Evolutionary conservation across 345 rosid genomes (phyloP).

Genomic region (Schrenkiella parvula): DNA sequence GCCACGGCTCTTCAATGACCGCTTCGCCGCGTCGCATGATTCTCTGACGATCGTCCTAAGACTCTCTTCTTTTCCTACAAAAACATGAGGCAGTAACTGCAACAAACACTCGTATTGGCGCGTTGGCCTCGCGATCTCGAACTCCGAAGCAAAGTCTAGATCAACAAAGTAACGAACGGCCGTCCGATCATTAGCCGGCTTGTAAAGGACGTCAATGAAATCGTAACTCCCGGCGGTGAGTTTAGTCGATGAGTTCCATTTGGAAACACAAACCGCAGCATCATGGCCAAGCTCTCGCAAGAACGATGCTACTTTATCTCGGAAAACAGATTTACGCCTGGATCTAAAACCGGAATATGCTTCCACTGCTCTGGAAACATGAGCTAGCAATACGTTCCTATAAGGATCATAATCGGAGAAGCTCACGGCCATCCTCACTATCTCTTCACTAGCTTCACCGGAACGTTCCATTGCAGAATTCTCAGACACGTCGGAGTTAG

Average conservation of each 20-base stretch:
- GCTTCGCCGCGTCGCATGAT: constrained; percentile 49
- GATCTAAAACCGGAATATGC: constrained; percentile 36
- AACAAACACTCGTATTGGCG: constrained; percentile 40
- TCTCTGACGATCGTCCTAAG: constrained; percentile 55
- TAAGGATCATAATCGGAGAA: constrained; percentile 38
- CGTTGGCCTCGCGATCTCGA: constrained; percentile 84
- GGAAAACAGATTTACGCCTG: constrained; percentile 30
- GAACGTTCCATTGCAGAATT: constrained; percentile 22
- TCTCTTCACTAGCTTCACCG: constrained; percentile 32
- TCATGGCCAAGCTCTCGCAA: constrained; percentile 62
- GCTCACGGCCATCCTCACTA: constrained; percentile 1
- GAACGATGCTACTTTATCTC: constrained; percentile 50
- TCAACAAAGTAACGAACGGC: constrained; percentile 57
- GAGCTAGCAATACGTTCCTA: constrained; percentile 36
- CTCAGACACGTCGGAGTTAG: constrained; percentile 44
- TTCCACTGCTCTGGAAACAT: constrained; percentile 49
- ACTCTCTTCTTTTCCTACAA: constrained; percentile 50
- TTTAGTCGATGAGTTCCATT: constrained; percentile 59
- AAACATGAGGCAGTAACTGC: constrained; percentile 54
- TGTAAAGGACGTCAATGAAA: constrained; percentile 63
- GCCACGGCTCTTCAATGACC: constrained; percentile 53
- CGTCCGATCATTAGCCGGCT: neutral
- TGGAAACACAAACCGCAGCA: constrained; percentile 78
- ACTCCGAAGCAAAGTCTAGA: constrained; percentile 66
- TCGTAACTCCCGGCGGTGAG: constrained; percentile 62